A percentile compares a stretch with the other conserved stretches of the same genome.
phyloP scores from a whole-genome alignment of 129 eudicot genomes.

The Scalesia atractyloides region DNA sequence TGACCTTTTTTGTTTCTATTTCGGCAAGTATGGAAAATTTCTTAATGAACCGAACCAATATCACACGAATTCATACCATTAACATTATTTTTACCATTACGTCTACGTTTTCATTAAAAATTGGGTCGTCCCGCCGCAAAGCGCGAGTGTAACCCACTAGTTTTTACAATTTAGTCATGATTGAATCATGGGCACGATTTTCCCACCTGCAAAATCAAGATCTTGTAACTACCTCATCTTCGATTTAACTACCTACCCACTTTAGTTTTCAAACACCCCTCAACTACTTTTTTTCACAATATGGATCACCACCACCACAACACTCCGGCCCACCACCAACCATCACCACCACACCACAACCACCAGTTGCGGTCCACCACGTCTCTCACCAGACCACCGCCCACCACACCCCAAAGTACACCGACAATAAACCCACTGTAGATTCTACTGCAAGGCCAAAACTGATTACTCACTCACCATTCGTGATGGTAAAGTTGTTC shows the following conservation, averaged over 20 bases:
- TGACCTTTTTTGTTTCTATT: too few relatives aligned
- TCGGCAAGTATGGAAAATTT: too few relatives aligned
- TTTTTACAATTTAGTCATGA: too few relatives aligned
- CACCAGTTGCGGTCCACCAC: conserved; percentile 21
- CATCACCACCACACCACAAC: conserved; percentile 21
- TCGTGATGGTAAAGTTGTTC: conserved; percentile 57
- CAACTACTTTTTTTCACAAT: background rate
- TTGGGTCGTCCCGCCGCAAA: too few relatives aligned
- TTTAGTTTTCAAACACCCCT: background rate
- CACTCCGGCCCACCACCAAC: conserved; percentile 13
- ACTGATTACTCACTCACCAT: conserved; percentile 59
- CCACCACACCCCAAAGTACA: conserved; percentile 29
- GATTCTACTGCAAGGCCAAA: conserved; percentile 59
- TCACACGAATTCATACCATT: too few relatives aligned
- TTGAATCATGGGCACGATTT: too few relatives aligned
- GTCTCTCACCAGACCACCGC: conserved; percentile 18
- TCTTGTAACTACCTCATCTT: too few relatives aligned
- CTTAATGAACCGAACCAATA: too few relatives aligned
- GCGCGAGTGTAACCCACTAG: too few relatives aligned
- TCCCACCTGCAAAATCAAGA: too few relatives aligned
- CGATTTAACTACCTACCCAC: conserved; percentile 16
- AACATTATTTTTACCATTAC: too few relatives aligned
- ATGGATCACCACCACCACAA: conserved; percentile 30
- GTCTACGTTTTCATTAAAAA: too few relatives aligned
- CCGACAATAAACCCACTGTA: conserved; percentile 51